Base-by-base conservation (phyloP, 306 rosid species). In the Rubus parviflorus region DNA sequence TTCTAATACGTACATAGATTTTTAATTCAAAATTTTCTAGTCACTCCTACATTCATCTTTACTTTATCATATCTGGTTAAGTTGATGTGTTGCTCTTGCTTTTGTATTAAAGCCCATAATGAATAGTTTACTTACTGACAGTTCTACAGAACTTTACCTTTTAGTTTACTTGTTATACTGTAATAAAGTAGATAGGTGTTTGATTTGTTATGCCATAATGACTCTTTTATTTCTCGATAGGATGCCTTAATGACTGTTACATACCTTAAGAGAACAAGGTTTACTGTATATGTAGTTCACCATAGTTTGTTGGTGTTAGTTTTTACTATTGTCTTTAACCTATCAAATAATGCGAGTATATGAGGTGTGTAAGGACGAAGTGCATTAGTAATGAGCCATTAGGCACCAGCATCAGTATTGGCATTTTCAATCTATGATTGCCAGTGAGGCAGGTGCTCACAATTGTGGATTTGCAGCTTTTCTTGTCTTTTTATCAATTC, bases 91-190 rank as follows among this genome's bases (percentile, higher is more conserved):
- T 70, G 6, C 74, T 8, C 64, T 19, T 52, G 45, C 37, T 52
- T 53, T 71, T 35, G 46, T 41, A 9, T 71, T 19, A 9, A 52
- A 71, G n/a, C 63, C 62, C 37, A 37, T 71, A 71, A 19, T n/a
- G 64, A 53, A 20, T 72, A 72, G 51, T 7, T 38, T 54, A 7
- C 40, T 72, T 13, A 40, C 17, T 53, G 13, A 54, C 40, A 72
- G 65, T n/a, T 40, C 14, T 14, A 6, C 1, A 23, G 12, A 48
- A n/a, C 13, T 6, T 52, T 64, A 51, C 19, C 15, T 72, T 38
- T 10, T 19, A 14, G 48, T 52, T 8, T 53, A 72, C 57, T 53
- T 10, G 19, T 22, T 51, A 51, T 6, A 25, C 23, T 35, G 13
- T 37, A 19, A 19, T 37, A 51, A 49, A 17, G 75, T 19, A 51